phyloP scores from a whole-genome alignment of 2,329 filamentous ascomycete genomes.

The Zasmidium cellare region DNA sequence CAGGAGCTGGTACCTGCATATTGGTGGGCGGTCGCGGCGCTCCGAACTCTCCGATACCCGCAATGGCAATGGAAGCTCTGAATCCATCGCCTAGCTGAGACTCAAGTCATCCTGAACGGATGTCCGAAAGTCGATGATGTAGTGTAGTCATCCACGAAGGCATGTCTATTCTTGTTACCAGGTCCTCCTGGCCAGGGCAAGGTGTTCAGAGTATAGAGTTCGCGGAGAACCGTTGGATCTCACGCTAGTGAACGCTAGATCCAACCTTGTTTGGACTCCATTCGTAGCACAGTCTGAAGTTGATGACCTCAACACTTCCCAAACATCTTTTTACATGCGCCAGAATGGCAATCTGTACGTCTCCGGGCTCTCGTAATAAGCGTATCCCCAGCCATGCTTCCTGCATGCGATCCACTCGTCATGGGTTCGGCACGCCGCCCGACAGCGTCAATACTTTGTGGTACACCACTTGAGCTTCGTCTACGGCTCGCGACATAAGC shows the following conservation, averaged over 20 bases:
- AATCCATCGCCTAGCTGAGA: background rate
- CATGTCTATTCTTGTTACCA: background rate
- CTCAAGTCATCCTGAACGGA: background rate
- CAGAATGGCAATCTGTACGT: background rate
- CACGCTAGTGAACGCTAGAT: background rate
- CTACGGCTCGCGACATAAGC: too few species aligned
- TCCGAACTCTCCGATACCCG: background rate
- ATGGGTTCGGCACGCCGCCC: background rate
- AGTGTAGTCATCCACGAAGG: background rate
- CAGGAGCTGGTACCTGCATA: background rate
- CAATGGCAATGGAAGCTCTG: background rate
- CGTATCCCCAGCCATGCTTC: too few species aligned
- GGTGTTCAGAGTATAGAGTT: background rate
- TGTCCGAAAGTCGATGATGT: background rate
- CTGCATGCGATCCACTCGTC: background rate
- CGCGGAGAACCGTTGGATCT: background rate
- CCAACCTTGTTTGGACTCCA: background rate
- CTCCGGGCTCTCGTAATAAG: too few species aligned
- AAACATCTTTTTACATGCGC: background rate
- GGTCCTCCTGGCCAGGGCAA: background rate
- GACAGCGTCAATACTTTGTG: too few species aligned
- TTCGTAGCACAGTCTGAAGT: background rate
- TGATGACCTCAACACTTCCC: constrained; percentile 8
- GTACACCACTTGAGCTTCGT: too few species aligned
- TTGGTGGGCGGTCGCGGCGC: background rate